A percentile compares a stretch with the other conserved stretches of the same genome.
Conservation (phyloP, 306 rosid species). For the Medicago lupulina region DNA sequence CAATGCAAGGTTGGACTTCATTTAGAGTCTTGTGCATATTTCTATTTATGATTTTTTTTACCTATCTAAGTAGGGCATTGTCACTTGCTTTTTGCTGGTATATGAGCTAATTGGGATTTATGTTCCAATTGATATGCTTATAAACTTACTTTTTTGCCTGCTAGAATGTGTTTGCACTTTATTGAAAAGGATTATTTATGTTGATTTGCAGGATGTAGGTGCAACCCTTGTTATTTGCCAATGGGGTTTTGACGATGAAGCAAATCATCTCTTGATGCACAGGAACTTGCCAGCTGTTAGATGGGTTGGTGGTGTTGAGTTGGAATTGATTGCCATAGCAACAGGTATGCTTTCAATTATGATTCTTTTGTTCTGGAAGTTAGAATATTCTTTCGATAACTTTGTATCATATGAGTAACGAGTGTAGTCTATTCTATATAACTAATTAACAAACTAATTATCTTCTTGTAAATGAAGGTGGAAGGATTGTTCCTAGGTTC, state of each 20-base stretch:
- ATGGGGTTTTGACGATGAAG: conserved; percentile 99
- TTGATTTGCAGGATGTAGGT: conserved; percentile 78
- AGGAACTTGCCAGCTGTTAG: conserved; percentile 97
- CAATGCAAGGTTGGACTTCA: conserved; percentile 78
- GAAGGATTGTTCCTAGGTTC: conserved; percentile 98
- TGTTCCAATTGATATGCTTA: neutral
- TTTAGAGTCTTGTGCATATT: neutral
- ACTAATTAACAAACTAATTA: conserved; percentile 12
- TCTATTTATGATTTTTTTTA: neutral
- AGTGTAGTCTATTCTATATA: neutral
- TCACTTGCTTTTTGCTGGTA: neutral
- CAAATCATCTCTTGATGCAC: conserved; percentile 96
- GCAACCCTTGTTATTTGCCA: conserved; percentile 97
- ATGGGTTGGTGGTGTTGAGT: conserved; percentile 99
- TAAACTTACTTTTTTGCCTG: neutral
- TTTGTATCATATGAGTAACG: neutral
- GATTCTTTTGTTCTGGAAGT: conserved; percentile 18
- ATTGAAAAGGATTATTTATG: conserved; percentile 8
- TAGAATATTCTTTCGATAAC: neutral
- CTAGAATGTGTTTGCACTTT: conserved; percentile 19
- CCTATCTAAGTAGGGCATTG: neutral
- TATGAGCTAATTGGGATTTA: conserved; percentile 10
- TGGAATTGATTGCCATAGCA: conserved; percentile 97
- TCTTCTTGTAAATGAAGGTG: conserved; percentile 64
- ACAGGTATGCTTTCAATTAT: conserved; percentile 68